phyloP scores from a whole-genome alignment of 257 asterid genomes.

The Nicotiana knightiana region DNA sequence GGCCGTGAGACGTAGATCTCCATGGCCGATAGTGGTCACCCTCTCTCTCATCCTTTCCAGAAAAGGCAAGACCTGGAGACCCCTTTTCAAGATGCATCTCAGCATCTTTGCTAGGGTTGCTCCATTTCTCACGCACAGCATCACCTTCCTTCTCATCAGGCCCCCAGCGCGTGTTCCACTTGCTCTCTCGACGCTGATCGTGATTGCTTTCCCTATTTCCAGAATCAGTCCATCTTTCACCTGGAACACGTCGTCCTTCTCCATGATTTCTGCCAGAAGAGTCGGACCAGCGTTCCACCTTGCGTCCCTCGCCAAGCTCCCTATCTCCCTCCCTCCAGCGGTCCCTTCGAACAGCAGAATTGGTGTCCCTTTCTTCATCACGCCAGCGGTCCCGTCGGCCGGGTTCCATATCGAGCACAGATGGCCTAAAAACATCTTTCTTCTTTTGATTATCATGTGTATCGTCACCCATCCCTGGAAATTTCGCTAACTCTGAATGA shows the following conservation, averaged over 20 bases:
- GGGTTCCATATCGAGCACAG: slow-evolving; percentile 69
- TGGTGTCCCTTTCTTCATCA: slow-evolving; percentile 93
- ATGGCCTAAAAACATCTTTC: slow-evolving; percentile 93
- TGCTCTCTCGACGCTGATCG: slow-evolving; percentile 86
- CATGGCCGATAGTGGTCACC: slow-evolving; percentile 79
- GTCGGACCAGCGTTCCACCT: slow-evolving; percentile 68
- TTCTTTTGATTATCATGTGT: slow-evolving; percentile 50
- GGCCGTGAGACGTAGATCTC: slow-evolving; percentile 68
- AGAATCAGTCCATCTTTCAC: slow-evolving; percentile 70
- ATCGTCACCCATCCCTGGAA: slow-evolving; percentile 48
- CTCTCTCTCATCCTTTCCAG: slow-evolving; percentile 77
- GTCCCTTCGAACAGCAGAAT: slow-evolving; percentile 66
- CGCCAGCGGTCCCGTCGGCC: slow-evolving; percentile 91
- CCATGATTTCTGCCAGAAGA: slow-evolving; percentile 64
- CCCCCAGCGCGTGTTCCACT: slow-evolving; percentile 97
- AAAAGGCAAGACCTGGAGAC: slow-evolving; percentile 35
- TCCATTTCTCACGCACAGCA: slow-evolving; percentile 62
- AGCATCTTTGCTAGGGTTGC: slow-evolving; percentile 53
- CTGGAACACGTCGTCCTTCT: slow-evolving; percentile 65
- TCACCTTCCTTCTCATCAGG: slow-evolving; percentile 63
- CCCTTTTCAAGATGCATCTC: slow-evolving; percentile 54
- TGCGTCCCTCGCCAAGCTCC: slow-evolving; percentile 54
- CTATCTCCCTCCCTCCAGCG: slow-evolving; percentile 93
- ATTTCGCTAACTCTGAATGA: slow-evolving; percentile 42
- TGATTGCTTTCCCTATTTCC: slow-evolving; percentile 61